Base-by-base conservation (phyloP, 2,329 filamentous ascomycete genomes). In the Corynespora cassiicola region DNA sequence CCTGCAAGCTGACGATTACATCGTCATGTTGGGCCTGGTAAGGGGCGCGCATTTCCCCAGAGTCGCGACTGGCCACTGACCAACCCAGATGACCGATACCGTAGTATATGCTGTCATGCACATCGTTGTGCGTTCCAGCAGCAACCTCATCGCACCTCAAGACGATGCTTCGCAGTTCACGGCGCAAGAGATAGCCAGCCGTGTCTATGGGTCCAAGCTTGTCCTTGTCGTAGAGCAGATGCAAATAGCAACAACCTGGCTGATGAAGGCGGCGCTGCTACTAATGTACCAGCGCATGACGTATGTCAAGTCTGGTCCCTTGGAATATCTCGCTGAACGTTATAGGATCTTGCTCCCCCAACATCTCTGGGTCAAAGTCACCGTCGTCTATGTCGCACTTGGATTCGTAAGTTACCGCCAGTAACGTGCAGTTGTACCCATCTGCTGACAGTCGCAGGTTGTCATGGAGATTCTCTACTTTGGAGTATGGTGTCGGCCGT, bases 401-500 rank as follows among this genome's bases (percentile, higher is more conserved):
- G 66, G 71, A 15, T 80, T 78, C 40, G 58, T 77, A 37, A 27
- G 54, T 51, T 9, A 26, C n/a, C n/a, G 9, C 6, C 5, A 4
- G 21, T 9, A 27, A 15, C 2, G 2, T 5, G 14, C 10, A 2
- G 21, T 17, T 2, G 4, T 21, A 6, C 34, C 30, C 39, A 24
- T 32, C 36, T 24, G 9, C 36, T 14, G 4, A 11, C 6, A 6
- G 18, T 22, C n/a, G 3, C 15, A 58, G 54, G 37, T 64, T 11
- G 64, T 68, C 9, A 75, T 74, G 49, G 75, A 78, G 48, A 50
- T 79, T 14, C 60, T 75, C 0, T 72, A 78, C 28, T 74, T 78
- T 39, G 68, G 72, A n/a, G 75, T 76, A 7, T 82, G 78, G 78
- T 81, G 78, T 39, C 68, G 74, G 16, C 77, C 77, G 0, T 75